A percentile compares a stretch with the other conserved stretches of the same genome.
These are phyloP conservation scores for Berberis vulgaris DNA, from an alignment of 164 flowering plant genomes.

Conservation along the genomic window DNA sequence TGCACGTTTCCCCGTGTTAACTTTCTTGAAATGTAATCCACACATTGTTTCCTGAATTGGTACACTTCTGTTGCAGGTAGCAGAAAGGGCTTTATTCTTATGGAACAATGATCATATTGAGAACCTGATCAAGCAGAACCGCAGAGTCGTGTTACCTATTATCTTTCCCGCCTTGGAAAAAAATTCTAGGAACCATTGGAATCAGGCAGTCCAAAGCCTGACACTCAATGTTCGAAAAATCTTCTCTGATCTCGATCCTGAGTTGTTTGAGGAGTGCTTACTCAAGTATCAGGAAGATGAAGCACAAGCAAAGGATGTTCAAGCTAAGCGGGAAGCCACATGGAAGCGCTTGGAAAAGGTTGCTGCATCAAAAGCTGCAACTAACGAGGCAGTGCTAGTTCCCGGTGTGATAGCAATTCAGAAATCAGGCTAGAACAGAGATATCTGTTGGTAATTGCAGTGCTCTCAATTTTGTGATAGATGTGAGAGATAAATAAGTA, in stretches of 20 bases:
- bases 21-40: too few species aligned
- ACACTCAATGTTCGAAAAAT: constrained; percentile 63
- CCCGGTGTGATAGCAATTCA: constrained; percentile 3
- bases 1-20: too few species aligned
- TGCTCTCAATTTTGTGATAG: constrained; percentile 7
- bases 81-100: constrained; percentile 61
- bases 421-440: constrained; percentile 10
- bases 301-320: constrained; percentile 30
- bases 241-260: constrained; percentile 62
- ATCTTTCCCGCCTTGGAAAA: constrained; percentile 67
- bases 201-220: constrained; percentile 64
- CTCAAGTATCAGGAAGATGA: constrained; percentile 57
- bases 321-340: constrained; percentile 43
- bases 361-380: constrained; percentile 42
- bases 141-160: constrained; percentile 54
- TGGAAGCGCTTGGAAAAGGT: constrained; percentile 70
- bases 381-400: constrained; percentile 37
- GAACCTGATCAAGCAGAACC: constrained; percentile 57
- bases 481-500: constrained; percentile 4
- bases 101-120: constrained; percentile 76
- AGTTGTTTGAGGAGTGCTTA: constrained; percentile 53
- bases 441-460: constrained; percentile 2
- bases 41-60: too few species aligned
- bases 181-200: constrained; percentile 64
- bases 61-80: constrained; percentile 35